Conservation (phyloP, 768 basidiomycete genomes). For the Agaricus blazei region DNA sequence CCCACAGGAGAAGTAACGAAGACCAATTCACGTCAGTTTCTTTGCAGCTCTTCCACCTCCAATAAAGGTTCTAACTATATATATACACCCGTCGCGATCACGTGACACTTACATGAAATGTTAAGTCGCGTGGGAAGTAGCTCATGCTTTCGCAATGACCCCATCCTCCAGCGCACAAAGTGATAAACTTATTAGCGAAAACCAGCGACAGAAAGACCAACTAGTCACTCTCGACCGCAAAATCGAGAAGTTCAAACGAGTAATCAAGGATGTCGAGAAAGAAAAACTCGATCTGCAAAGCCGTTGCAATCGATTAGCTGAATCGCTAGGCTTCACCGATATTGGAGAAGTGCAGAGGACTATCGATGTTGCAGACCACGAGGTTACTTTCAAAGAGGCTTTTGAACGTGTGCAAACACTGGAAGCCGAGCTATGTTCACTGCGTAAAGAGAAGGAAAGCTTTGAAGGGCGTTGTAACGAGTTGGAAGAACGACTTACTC, state of each 20-base stretch:
- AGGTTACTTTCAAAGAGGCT: constrained; percentile 29
- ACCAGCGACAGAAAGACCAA: constrained; percentile 21
- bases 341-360: constrained; percentile 37
- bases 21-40: no score
- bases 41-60: no score
- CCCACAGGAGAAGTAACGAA: no score
- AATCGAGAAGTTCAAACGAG: constrained; percentile 22
- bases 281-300: constrained; percentile 33
- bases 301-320: constrained; percentile 32
- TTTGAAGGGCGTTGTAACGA: constrained; percentile 17
- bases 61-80: no score
- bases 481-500: constrained; percentile 18
- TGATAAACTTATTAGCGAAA: constrained; percentile 27
- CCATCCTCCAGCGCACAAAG: constrained; percentile 25
- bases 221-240: constrained; percentile 19
- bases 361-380: constrained; percentile 31
- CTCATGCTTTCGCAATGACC: not conserved
- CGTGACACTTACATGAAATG: not conserved
- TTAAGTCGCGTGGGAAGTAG: not conserved
- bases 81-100: not conserved
- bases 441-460: constrained; percentile 18
- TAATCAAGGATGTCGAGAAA: constrained; percentile 25
- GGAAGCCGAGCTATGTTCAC: constrained; percentile 22
- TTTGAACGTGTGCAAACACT: constrained; percentile 28
- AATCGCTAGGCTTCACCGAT: constrained; percentile 37